These are phyloP conservation scores for Candida piceae DNA, from an alignment of 805 yeast species.

Conservation along the genomic window DNA sequence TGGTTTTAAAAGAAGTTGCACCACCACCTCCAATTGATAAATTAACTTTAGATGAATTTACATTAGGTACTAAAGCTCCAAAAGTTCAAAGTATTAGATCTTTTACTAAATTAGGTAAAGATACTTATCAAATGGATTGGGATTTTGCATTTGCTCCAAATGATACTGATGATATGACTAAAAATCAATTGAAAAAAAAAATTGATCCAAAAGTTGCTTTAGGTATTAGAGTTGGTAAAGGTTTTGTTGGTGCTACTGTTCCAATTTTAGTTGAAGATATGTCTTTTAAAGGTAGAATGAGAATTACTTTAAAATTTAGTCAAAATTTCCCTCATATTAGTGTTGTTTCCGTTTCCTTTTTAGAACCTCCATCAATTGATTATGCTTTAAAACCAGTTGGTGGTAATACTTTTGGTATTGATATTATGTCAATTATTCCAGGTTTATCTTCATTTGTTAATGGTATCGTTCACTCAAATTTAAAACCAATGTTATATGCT, in stretches of 20 bases:
- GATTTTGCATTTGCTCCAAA: conserved; percentile 75
- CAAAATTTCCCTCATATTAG: conserved; percentile 75
- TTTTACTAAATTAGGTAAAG: conserved; percentile 62
- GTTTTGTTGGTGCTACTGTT: conserved; percentile 66
- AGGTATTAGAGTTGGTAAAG: conserved; percentile 78
- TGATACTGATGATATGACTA: conserved; percentile 81
- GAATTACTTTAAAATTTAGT: conserved; percentile 55
- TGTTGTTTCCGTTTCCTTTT: conserved; percentile 61
- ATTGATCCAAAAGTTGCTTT: conserved; percentile 76
- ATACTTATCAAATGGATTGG: conserved; percentile 80
- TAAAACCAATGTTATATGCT: conserved; percentile 75
- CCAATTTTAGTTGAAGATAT: conserved; percentile 81
- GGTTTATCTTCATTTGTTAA: conserved; percentile 73
- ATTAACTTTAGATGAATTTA: conserved; percentile 67
- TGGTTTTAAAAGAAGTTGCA: conserved; percentile 60
- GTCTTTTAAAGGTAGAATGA: conserved; percentile 68
- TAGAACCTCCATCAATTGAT: conserved; percentile 76
- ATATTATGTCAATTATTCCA: conserved; percentile 79
- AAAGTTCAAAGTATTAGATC: conserved; percentile 67
- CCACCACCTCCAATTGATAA: conserved; percentile 84
- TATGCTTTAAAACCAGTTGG: conserved; percentile 82
- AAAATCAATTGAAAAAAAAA: conserved; percentile 62
- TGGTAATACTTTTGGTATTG: conserved; percentile 83
- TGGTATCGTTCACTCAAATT: conserved; percentile 59
- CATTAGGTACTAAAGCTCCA: conserved; percentile 79